Evolutionary conservation across 306 rosid genomes (phyloP).

Genomic region (Ochetophila trinervis): DNA sequence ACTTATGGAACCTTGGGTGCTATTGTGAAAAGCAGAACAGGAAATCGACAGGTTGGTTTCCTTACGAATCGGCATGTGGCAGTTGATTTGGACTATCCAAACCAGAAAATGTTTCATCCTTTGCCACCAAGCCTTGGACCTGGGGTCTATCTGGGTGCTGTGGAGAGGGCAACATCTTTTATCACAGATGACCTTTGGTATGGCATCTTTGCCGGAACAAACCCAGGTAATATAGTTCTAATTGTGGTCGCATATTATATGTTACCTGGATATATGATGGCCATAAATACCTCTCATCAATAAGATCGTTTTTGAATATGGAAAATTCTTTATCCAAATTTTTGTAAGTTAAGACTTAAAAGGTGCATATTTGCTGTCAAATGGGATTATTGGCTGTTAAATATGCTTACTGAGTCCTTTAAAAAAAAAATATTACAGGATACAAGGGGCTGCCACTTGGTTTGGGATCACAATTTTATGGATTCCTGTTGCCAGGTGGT

Average conservation of each 20-base stretch:
- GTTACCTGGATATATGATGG: neutral
- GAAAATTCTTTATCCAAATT: neutral
- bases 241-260: conserved; percentile 15
- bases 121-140: conserved; percentile 99
- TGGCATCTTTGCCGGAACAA: conserved; percentile 96
- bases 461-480: neutral
- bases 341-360: neutral
- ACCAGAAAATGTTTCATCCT: conserved; percentile 99
- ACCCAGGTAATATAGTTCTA: conserved; percentile 70
- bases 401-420: no score
- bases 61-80: conserved; percentile 99
- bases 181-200: conserved; percentile 98
- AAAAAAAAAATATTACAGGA: neutral
- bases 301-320: neutral
- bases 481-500: neutral
- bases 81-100: conserved; percentile 96
- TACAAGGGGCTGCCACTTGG: neutral
- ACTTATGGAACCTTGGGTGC: conserved; percentile 98
- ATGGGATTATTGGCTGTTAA: no score
- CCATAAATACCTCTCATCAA: neutral
- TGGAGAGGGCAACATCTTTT: conserved; percentile 98
- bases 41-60: conserved; percentile 84
- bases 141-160: conserved; percentile 98
- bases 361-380: neutral
- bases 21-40: conserved; percentile 90